phyloP scores from a whole-genome alignment of 2,329 filamentous ascomycete species.

The Corynespora cassiicola region DNA sequence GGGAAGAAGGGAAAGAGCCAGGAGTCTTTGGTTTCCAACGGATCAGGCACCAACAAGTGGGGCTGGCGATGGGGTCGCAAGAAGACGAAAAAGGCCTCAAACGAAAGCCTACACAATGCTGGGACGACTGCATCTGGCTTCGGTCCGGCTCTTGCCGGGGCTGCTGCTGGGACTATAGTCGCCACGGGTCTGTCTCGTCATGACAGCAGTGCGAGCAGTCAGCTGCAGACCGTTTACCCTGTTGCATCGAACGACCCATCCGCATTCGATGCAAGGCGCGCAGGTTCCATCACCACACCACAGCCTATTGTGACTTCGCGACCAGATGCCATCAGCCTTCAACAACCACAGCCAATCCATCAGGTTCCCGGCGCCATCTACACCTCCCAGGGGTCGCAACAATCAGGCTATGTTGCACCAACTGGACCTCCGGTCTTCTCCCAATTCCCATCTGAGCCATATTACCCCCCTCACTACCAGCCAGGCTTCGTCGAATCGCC shows the following conservation, averaged over 20 bases:
- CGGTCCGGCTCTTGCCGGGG: constrained; percentile 47
- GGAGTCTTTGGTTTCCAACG: constrained; percentile 61
- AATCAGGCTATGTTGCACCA: constrained; percentile 49
- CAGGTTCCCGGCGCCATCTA: constrained; percentile 76
- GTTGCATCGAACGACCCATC: constrained; percentile 70
- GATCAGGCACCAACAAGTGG: constrained; percentile 63
- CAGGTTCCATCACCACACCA: constrained; percentile 55
- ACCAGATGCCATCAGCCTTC: constrained; percentile 68
- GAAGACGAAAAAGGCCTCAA: constrained; percentile 50
- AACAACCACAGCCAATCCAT: constrained; percentile 81
- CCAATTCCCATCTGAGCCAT: constrained; percentile 22
- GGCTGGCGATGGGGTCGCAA: constrained; percentile 66
- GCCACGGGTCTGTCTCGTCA: constrained; percentile 57
- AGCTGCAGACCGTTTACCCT: constrained; percentile 70
- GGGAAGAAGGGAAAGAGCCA: constrained; percentile 50
- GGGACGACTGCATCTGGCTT: constrained; percentile 44
- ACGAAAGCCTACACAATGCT: constrained; percentile 42
- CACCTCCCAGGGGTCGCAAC: constrained; percentile 50
- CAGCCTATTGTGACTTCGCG: constrained; percentile 41
- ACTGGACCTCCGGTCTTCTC: constrained; percentile 50
- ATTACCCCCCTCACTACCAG: constrained; percentile 22
- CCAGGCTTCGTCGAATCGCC: constrained; percentile 25
- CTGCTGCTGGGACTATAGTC: constrained; percentile 50
- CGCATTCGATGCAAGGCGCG: constrained; percentile 64
- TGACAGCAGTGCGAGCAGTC: constrained; percentile 54